Percentiles rank a stretch among this genome's conserved stretches.
Conservation (phyloP, 1,284 basidiomycete species). For the Erythrobasidium hasegawianum region DNA sequence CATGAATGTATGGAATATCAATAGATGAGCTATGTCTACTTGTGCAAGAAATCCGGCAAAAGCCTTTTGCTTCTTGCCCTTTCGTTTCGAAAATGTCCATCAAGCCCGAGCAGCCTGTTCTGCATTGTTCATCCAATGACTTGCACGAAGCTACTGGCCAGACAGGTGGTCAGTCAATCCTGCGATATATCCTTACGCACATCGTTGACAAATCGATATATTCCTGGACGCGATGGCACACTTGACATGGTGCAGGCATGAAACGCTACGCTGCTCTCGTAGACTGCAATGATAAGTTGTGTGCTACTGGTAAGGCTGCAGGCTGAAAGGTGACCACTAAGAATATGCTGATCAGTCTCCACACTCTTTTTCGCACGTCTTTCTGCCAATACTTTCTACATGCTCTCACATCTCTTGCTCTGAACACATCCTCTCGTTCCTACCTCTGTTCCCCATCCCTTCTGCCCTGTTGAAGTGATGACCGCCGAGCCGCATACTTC, state of each 20-base stretch:
- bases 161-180: slow-evolving; percentile 9
- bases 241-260: slow-evolving; percentile 11
- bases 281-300: slow-evolving; percentile 26
- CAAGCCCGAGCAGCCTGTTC: slow-evolving; percentile 16
- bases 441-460: background rate
- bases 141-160: slow-evolving; percentile 22
- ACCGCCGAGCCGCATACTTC: slow-evolving; percentile 28
- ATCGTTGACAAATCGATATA: background rate
- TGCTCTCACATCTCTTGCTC: background rate
- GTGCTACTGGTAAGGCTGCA: slow-evolving; percentile 11
- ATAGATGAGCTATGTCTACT: too few species aligned
- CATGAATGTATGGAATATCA: too few species aligned
- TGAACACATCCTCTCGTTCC: background rate
- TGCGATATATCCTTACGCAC: background rate
- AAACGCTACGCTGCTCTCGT: slow-evolving; percentile 24
- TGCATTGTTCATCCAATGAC: background rate
- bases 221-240: background rate
- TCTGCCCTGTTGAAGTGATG: slow-evolving; percentile 7
- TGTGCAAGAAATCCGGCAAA: too few species aligned
- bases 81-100: background rate
- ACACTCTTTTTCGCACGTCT: too few species aligned
- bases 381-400: background rate
- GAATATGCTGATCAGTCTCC: background rate
- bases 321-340: too few species aligned
- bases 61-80: too few species aligned